phyloP scores from a whole-genome alignment of 1,139 yeast species.

The Sugiyamaella castrensis region DNA sequence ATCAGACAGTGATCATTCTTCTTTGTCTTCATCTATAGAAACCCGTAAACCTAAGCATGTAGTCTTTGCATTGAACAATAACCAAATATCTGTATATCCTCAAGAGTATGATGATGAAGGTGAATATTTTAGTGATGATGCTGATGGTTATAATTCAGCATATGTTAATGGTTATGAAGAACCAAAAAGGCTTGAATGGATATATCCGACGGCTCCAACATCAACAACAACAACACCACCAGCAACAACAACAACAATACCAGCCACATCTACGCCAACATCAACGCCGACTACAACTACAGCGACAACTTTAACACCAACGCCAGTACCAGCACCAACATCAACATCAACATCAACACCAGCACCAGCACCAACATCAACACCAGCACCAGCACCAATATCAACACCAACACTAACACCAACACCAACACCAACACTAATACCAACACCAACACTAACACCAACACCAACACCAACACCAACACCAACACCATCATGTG shows the following conservation, averaged over 20 bases:
- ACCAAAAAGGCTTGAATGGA: constrained; percentile 2
- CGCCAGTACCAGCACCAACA: too few relatives aligned
- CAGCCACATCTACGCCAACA: neutral
- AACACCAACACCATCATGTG: neutral
- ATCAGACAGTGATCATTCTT: constrained; percentile 7
- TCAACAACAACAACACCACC: neutral
- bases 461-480: neutral
- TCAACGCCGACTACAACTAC: neutral
- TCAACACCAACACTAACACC: neutral
- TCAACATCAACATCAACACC: neutral
- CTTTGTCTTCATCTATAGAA: constrained; percentile 11
- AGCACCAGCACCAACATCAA: neutral
- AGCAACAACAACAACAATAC: neutral
- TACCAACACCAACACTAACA: too few relatives aligned
- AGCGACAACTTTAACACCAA: too few relatives aligned
- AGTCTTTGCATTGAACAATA: constrained; percentile 21
- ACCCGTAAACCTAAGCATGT: constrained; percentile 21
- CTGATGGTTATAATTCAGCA: neutral
- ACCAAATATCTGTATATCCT: constrained; percentile 18
- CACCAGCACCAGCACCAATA: neutral
- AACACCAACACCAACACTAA: neutral
- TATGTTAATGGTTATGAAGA: neutral
- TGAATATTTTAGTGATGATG: constrained; percentile 10
- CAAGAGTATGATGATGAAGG: constrained; percentile 10
- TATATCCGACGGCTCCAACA: neutral